These are phyloP conservation scores for Coemansia sp. DNA, from an alignment of 192 early-diverging fungal genomes.

Conservation along the genomic window DNA sequence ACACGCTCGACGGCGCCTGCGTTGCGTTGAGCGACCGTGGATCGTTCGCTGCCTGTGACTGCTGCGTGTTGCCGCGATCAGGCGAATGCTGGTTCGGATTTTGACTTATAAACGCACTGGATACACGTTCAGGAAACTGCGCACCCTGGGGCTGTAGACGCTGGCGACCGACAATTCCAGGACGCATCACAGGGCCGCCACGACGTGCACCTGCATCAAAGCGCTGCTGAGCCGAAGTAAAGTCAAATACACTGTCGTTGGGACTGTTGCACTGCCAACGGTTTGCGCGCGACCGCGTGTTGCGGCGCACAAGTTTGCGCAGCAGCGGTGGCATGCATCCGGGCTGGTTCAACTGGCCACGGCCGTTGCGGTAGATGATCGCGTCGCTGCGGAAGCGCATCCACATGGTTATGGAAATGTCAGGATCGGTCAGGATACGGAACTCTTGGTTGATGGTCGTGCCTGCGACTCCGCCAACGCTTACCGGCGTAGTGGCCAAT, in stretches of 20 bases:
- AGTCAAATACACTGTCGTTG: conserved; percentile 51
- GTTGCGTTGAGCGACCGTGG: conserved; percentile 45
- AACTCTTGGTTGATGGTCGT: conserved; percentile 56
- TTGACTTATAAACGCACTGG: conserved; percentile 22
- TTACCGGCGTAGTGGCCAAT: conserved; percentile 46
- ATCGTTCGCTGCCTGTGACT: conserved; percentile 25
- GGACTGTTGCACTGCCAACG: conserved; percentile 25
- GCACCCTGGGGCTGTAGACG: conserved; percentile 5
- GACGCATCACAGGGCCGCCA: conserved; percentile 6
- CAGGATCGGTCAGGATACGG: conserved; percentile 50
- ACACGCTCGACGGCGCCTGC: conserved; percentile 49
- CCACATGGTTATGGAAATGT: conserved; percentile 54
- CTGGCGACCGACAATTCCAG: conserved; percentile 16
- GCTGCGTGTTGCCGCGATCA: conserved; percentile 20
- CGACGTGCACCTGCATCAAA: conserved; percentile 22
- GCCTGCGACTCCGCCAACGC: conserved; percentile 13
- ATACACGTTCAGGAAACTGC: conserved; percentile 26
- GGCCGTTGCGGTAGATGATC: conserved; percentile 25
- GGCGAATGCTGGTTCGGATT: not conserved
- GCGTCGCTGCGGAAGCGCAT: conserved; percentile 56
- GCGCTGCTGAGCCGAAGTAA: conserved; percentile 14
- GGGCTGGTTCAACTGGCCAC: conserved; percentile 2
- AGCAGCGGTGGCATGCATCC: conserved; percentile 46
- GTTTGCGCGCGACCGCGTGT: conserved; percentile 45
- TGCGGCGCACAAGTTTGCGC: conserved; percentile 49